Evolutionary conservation across 2,329 filamentous ascomycete species (phyloP).

Genomic region (Cladosporium colombiae): DNA sequence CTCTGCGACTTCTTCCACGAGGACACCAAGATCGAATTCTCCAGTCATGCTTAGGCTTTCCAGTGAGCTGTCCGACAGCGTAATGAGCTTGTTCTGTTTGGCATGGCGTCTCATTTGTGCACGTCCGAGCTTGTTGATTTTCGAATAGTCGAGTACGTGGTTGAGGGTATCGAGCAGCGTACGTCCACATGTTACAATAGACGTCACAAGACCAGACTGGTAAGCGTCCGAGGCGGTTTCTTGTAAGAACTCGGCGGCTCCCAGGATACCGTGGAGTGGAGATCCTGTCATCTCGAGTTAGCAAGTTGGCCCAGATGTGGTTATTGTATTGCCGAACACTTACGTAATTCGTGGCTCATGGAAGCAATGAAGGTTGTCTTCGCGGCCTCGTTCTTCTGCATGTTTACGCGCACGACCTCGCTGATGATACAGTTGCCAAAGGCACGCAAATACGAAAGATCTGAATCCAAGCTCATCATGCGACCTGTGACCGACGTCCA

Average conservation of each 20-base stretch:
- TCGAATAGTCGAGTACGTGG: slow-evolving; percentile 45
- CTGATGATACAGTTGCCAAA: slow-evolving; percentile 45
- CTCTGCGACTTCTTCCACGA: slow-evolving; percentile 57
- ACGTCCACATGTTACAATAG: slow-evolving; percentile 50
- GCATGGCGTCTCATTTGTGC: slow-evolving; percentile 30
- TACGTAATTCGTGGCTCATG: slow-evolving; percentile 53
- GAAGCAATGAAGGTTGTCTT: slow-evolving; percentile 54
- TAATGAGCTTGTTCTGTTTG: slow-evolving; percentile 30
- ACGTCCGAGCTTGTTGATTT: slow-evolving; percentile 43
- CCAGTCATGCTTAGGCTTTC: slow-evolving; percentile 38
- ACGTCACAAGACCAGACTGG: slow-evolving; percentile 48
- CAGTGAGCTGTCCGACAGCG: slow-evolving; percentile 32
- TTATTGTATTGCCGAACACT: background rate
- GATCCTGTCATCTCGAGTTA: slow-evolving; percentile 25
- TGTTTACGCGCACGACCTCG: slow-evolving; percentile 42
- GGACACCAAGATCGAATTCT: slow-evolving; percentile 45
- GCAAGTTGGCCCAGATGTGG: background rate
- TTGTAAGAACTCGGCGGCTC: slow-evolving; percentile 50
- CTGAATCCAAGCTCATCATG: slow-evolving; percentile 41
- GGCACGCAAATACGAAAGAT: slow-evolving; percentile 45
- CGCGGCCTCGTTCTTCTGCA: slow-evolving; percentile 45
- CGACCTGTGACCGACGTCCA: slow-evolving; percentile 48
- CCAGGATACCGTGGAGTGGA: slow-evolving; percentile 49
- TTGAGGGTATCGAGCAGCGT: slow-evolving; percentile 51
- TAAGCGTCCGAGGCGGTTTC: slow-evolving; percentile 46